phyloP scores from a whole-genome alignment of 164 flowering plant species.

The Umbellularia californica region DNA sequence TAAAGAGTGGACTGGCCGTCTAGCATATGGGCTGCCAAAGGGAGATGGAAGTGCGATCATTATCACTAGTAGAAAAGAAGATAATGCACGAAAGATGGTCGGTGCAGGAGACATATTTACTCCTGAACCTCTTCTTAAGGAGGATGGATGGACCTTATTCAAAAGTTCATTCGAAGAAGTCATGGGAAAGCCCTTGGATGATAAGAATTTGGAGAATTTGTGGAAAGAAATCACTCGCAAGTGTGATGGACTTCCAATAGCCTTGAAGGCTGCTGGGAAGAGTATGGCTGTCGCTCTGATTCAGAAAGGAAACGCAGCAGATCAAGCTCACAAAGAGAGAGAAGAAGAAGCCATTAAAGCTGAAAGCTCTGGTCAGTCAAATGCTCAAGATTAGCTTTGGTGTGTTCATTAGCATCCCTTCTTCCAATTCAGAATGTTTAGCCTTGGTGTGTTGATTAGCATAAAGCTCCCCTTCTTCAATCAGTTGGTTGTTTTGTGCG shows the following conservation, averaged over 20 bases:
- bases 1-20: not conserved
- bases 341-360: not conserved
- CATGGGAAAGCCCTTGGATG: not conserved
- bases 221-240: not conserved
- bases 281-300: not conserved
- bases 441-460: not conserved
- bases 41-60: conserved; percentile 12
- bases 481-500: not conserved
- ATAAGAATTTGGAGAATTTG: not conserved
- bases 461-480: not conserved
- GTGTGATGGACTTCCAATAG: conserved; percentile 7
- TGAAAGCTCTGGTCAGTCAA: not conserved
- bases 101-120: conserved; percentile 2
- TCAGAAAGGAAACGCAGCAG: not conserved
- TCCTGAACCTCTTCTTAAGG: not conserved
- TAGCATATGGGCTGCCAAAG: conserved; percentile 16
- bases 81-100: conserved; percentile 8
- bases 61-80: conserved; percentile 9
- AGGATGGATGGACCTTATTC: conserved; percentile 6
- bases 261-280: not conserved
- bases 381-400: not conserved
- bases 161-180: not conserved
- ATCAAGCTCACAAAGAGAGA: not conserved
- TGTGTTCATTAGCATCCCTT: not conserved
- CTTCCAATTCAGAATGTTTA: too few relatives aligned